Evolutionary conservation across 306 rosid species (phyloP).

Genomic region (Rosa multiflora): DNA sequence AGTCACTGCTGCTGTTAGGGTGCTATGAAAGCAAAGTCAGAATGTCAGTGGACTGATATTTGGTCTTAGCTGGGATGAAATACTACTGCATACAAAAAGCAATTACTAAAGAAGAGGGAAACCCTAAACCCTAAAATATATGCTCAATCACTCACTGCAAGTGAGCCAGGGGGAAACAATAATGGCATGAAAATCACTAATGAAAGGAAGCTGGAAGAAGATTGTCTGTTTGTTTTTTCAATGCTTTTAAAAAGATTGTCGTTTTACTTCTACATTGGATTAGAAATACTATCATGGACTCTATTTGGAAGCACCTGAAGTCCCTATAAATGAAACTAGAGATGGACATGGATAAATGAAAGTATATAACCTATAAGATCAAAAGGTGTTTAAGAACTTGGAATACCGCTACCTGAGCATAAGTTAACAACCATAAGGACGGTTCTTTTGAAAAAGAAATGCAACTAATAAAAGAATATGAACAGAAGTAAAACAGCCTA

Average conservation of each 20-base stretch:
- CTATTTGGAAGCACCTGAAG: not conserved
- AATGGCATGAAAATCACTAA: not conserved
- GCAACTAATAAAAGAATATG: not conserved
- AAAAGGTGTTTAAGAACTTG: not conserved
- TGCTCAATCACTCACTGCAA: not conserved
- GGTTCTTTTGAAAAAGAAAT: not conserved
- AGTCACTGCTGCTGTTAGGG: constrained; percentile 82
- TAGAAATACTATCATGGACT: not conserved
- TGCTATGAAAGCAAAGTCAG: constrained; percentile 46
- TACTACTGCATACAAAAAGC: not conserved
- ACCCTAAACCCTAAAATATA: not conserved
- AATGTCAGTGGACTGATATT: constrained; percentile 19
- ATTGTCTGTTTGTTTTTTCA: not conserved
- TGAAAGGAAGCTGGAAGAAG: constrained; percentile 1
- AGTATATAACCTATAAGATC: not conserved
- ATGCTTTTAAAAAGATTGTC: not conserved
- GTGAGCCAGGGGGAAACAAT: not conserved
- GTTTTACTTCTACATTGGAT: not conserved
- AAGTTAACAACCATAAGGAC: not conserved
- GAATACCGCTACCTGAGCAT: not conserved
- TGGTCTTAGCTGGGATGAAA: not conserved
- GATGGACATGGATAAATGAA: not conserved
- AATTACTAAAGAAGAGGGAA: not conserved
- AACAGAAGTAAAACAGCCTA: not conserved
- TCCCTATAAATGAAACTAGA: not conserved